Evolutionary conservation across 2,329 filamentous ascomycete genomes (phyloP).

Genomic region (Penicillium hesseltinei): DNA sequence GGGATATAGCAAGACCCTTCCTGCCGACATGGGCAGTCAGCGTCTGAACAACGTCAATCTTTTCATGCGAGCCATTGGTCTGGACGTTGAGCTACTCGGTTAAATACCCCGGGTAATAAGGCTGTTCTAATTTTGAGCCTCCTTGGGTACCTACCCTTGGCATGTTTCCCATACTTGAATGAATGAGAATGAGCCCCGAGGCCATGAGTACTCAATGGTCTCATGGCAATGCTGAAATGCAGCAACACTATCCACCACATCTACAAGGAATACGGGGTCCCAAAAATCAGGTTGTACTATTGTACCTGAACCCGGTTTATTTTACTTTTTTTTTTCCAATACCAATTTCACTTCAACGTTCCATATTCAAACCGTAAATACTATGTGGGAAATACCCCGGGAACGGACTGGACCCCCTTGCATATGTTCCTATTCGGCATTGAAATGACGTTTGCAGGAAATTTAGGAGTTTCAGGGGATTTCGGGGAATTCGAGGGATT

Average conservation of each 20-base stretch:
- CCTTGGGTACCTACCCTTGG: neutral
- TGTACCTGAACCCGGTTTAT: neutral
- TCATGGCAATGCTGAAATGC: neutral
- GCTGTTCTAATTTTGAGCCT: neutral
- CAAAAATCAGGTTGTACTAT: neutral
- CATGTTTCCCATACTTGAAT: neutral
- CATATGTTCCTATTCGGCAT: neutral
- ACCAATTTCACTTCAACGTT: constrained; percentile 9
- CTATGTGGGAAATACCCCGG: neutral
- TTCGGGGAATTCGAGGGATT: neutral
- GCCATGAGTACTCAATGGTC: neutral
- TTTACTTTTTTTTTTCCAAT: constrained; percentile 8
- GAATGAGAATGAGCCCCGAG: neutral
- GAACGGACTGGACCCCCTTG: neutral
- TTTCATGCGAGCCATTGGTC: constrained; percentile 97
- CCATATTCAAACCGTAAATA: neutral
- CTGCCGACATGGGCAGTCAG: constrained; percentile 77
- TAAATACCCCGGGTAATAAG: constrained; percentile 33
- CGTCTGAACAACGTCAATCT: constrained; percentile 90
- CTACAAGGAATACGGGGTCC: constrained; percentile 3
- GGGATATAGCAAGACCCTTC: constrained; percentile 80
- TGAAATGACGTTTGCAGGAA: neutral
- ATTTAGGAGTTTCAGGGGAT: neutral
- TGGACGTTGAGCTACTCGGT: constrained; percentile 80
- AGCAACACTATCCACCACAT: neutral